These are phyloP conservation scores for Pholiota conissans DNA, from an alignment of 768 basidiomycete genomes.

Conservation along the genomic window DNA sequence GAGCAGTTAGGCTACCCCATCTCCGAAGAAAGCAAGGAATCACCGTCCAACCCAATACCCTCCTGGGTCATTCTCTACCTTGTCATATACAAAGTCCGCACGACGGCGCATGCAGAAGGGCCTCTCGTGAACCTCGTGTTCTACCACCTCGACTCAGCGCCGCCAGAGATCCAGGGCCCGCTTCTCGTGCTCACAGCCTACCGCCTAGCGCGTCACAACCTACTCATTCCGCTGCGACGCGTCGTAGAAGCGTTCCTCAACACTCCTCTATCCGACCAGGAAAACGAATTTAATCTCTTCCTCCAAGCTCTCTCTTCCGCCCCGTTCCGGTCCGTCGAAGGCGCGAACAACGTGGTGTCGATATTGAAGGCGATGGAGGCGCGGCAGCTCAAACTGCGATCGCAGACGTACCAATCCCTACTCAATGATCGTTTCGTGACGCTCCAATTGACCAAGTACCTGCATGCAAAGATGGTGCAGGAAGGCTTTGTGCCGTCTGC, in stretches of 20 bases:
- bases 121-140: conserved; percentile 44
- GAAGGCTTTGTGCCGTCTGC: conserved; percentile 39
- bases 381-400: conserved; percentile 39
- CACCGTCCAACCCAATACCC: conserved; percentile 28
- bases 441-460: conserved; percentile 45
- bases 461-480: conserved; percentile 42
- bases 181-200: conserved; percentile 47
- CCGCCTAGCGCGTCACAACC: conserved; percentile 49
- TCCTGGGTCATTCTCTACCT: conserved; percentile 59
- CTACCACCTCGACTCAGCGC: conserved; percentile 32
- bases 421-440: conserved; percentile 53
- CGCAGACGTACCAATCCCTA: conserved; percentile 42
- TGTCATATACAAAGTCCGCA: conserved; percentile 44
- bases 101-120: conserved; percentile 42
- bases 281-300: conserved; percentile 49
- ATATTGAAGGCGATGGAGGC: conserved; percentile 49
- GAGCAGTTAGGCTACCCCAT: conserved; percentile 4
- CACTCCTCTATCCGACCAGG: conserved; percentile 18
- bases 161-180: conserved; percentile 36
- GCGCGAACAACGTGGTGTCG: conserved; percentile 37
- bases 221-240: conserved; percentile 45
- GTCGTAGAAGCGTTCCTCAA: conserved; percentile 43
- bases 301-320: conserved; percentile 48
- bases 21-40: not conserved
- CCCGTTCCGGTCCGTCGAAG: conserved; percentile 38